Evolutionary conservation across 2,329 filamentous ascomycete genomes (phyloP), one percentile per base, ranked within the genome.

Genomic region (Hyphodiscus sp.): DNA sequence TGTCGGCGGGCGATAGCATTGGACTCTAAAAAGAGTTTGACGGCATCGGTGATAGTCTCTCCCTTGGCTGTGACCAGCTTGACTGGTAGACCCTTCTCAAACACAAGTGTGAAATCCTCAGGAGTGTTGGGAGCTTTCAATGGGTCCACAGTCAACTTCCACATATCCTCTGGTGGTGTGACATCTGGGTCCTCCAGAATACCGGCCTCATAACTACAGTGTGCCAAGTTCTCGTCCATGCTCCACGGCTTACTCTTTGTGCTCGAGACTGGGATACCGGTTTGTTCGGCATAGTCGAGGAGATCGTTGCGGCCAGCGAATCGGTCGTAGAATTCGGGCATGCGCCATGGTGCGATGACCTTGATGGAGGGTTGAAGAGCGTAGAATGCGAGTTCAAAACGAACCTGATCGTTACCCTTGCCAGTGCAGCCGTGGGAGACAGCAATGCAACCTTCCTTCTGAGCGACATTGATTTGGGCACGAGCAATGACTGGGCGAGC

Each of bases 161-260:
- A 92, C 83, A 92, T 87, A 69, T 91, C 86, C 62, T 80, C 76
- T 52, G 87, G 87, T 41, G 87, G 81, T 55, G 84, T 82, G 63
- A 78, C 74, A 67, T 79, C 71, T 44, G 78, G 78, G 60, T 82
- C 81, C 71, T 89, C 86, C 55, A 89, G 77, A 58, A 85, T 85
- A 67, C 88, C 88, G 49, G 85, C 85, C 76, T 95, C 89, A 71
- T 94, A 95, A 57, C 74, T 79, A 76, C 84, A 89, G 73, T 92
- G 87, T 52, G 84, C 86, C 63, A 89, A 66, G 73, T 89, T 88
- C 70, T 85, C 82, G 63, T 85, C 81, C 76, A 79, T 80, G 55
- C 72, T 77, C 81, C 82, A 88, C 46, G 83, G 84, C 72, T 85
- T 84, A 68, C 82, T 81, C 74, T 87, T 87, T 62, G 85, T 88